A percentile compares a stretch with the other conserved stretches of the same genome.
phyloP scores from a whole-genome alignment of 352 stramenopile species.

The Pythium aquatile region DNA sequence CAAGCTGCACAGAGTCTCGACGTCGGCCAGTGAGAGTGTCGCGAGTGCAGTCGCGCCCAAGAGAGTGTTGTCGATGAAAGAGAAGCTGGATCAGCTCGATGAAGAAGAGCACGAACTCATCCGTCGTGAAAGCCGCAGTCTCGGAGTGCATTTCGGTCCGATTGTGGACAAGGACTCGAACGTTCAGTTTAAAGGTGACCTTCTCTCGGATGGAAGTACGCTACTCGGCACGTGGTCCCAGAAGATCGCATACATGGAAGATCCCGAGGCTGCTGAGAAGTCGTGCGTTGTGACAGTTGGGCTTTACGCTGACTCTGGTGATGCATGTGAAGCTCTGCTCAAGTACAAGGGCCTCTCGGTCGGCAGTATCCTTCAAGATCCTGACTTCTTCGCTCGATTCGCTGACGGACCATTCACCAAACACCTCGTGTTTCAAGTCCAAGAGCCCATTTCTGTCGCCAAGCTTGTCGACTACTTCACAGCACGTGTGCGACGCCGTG shows the following conservation, averaged over 20 bases:
- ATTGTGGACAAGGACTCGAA: constrained; percentile 69
- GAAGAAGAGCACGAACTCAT: constrained; percentile 64
- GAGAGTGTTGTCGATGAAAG: constrained; percentile 38
- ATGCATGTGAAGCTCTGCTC: constrained; percentile 57
- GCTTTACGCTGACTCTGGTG: constrained; percentile 65
- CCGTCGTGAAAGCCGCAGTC: constrained; percentile 55
- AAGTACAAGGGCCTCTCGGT: constrained; percentile 83
- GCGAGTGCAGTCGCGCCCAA: too few species aligned
- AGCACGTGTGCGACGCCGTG: constrained; percentile 34
- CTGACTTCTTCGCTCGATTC: constrained; percentile 73
- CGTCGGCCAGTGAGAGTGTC: constrained; percentile 21
- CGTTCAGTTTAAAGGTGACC: constrained; percentile 53
- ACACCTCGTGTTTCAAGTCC: constrained; percentile 68
- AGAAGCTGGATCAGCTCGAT: constrained; percentile 65
- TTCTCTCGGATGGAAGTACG: constrained; percentile 52
- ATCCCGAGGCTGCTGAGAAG: background rate
- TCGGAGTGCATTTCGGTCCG: constrained; percentile 62
- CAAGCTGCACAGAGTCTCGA: constrained; percentile 20
- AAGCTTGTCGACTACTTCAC: constrained; percentile 60
- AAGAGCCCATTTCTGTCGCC: constrained; percentile 35
- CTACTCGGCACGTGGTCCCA: constrained; percentile 74
- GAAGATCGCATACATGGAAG: constrained; percentile 34
- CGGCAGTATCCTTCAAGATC: constrained; percentile 73
- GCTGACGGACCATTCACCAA: constrained; percentile 60
- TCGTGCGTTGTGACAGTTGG: constrained; percentile 54